Evolutionary conservation across 2,329 filamentous ascomycete species (phyloP), one percentile per base, ranked within the genome.

Genomic region (Paradendryphiella salina): DNA sequence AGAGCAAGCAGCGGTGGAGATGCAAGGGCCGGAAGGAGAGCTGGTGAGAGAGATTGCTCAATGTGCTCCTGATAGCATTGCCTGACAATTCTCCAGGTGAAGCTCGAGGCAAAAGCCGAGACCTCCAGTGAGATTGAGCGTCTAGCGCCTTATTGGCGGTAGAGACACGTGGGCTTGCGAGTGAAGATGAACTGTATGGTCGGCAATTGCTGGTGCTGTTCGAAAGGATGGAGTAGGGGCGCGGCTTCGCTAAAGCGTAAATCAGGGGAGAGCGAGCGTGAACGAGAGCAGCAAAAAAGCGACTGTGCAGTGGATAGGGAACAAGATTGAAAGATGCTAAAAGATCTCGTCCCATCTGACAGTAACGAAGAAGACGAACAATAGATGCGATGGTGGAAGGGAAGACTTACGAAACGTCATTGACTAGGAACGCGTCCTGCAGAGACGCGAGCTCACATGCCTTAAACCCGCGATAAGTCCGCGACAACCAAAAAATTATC

Each of bases 401-500:
- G 35, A 29, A 32, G 43, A 23, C n/a, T 26, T 6, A 35, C 21
- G 15, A 33, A 42, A 54, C 46, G 47, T 50, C 42, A 49, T 40
- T 29, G 26, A 35, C 18, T 15, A 7, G 26, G 15, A 34, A 59
- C 50, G 54, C 52, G 55, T 48, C 18, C 28, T 46, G 43, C 32
- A 45, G 42, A 20, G 44, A 38, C 60, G 59, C 62, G 57, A 51
- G 51, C 46, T 53, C 60, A 65, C 60, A 52, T 46, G 34, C 35
- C 44, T 57, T 63, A 63, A 50, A 33, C 38, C 50, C 40, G 65
- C 61, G 57, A 62, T 64, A 64, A 56, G 26, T 36, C 36, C 33
- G 39, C 53, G 55, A 55, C 50, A 44, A 55, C 59, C 56, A 65
- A 65, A 66, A 67, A 38, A 54, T 60, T 56, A 43, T 54, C 40